Evolutionary conservation across 176 grass and related monocot species (phyloP).

Genomic region (Lolium rigidum): DNA sequence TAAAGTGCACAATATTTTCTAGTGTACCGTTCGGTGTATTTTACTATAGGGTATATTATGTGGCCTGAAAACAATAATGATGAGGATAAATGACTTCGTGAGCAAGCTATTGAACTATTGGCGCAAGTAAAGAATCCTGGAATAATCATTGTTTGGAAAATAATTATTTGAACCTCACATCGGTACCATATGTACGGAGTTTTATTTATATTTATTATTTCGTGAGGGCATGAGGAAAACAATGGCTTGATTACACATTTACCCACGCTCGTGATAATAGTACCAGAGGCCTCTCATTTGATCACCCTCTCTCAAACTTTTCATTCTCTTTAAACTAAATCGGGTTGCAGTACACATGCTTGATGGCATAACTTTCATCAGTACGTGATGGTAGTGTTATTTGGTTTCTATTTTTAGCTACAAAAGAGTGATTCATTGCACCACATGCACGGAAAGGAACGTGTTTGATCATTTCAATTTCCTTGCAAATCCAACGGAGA

Average conservation of each 20-base stretch:
- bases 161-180: slow-evolving; percentile 7
- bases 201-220: not conserved
- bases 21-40: too few relatives aligned
- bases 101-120: slow-evolving; percentile 12
- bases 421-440: slow-evolving; percentile 14
- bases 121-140: not conserved
- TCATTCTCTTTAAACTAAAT: not conserved
- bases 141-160: not conserved
- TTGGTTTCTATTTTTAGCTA: slow-evolving; percentile 21
- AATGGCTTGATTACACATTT: not conserved
- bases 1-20: too few relatives aligned
- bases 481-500: not conserved
- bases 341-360: not conserved
- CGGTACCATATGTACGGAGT: not conserved
- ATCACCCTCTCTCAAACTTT: not conserved
- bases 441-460: not conserved
- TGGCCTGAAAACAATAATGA: not conserved
- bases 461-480: not conserved
- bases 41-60: not conserved
- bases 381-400: slow-evolving; percentile 2
- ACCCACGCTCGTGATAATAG: not conserved
- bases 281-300: not conserved
- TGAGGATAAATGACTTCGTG: not conserved
- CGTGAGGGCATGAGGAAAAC: not conserved
- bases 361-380: not conserved